Evolutionary conservation across 2,329 filamentous ascomycete species (phyloP).

Genomic region (Cladorrhinum sp.): DNA sequence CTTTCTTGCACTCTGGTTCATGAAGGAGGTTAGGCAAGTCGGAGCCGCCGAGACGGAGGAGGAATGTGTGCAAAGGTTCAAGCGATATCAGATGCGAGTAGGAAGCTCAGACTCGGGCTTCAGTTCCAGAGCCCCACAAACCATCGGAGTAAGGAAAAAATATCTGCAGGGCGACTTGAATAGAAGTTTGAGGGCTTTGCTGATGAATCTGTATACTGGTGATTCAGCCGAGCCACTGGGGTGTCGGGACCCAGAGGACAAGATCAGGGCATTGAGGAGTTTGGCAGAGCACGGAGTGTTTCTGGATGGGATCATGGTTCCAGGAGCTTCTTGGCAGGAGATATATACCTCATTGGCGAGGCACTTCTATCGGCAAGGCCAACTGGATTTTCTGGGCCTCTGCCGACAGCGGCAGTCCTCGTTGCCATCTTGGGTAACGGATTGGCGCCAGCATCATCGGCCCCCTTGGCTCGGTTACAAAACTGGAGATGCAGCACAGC

Average conservation of each 20-base stretch:
- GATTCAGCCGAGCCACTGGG: not conserved
- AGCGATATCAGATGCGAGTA: not conserved
- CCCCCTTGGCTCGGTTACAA: not conserved
- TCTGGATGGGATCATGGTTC: not conserved
- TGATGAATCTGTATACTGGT: not conserved
- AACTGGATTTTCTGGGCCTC: not conserved
- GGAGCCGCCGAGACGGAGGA: not conserved
- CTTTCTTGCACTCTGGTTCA: not conserved
- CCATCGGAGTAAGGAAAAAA: not conserved
- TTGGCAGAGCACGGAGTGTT: not conserved
- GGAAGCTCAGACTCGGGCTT: not conserved
- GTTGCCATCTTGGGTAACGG: not conserved
- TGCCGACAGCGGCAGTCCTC: not conserved
- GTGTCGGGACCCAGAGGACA: constrained; percentile 1
- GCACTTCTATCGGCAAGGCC: not conserved
- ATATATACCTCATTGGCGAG: not conserved
- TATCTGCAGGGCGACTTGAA: not conserved
- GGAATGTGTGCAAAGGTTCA: not conserved
- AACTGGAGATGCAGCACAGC: not conserved
- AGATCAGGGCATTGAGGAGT: not conserved
- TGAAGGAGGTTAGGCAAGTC: not conserved
- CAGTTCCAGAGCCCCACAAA: not conserved
- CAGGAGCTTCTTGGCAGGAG: not conserved
- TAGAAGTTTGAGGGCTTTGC: not conserved
- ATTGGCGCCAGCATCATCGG: not conserved